Base-by-base conservation (phyloP, 2,329 filamentous ascomycete species). In the Diaporthe helianthi region DNA sequence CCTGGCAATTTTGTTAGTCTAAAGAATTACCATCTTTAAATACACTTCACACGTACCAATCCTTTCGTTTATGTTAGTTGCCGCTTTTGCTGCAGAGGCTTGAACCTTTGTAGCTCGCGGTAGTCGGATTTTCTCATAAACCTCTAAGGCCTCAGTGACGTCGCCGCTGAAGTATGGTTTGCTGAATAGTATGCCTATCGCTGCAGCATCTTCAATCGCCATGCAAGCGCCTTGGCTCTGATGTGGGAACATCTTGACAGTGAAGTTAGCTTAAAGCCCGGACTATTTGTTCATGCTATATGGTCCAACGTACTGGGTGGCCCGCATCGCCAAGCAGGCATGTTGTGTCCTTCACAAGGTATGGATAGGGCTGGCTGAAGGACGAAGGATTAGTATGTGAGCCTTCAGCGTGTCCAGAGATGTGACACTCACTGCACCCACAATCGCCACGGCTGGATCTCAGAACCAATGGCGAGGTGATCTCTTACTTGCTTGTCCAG, bases 151-250 rank as follows among this genome's bases (percentile, higher is more conserved):
- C 65, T 86, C 79, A 0, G 73, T 74, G 19, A 89, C 75, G 69
- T 87, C 79, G 4, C 85, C 85, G 8, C 75, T 72, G 70, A 86
- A 86, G 71, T 83, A 78, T 9, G 75, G 73, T 72, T 78, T 77
- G 76, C 79, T 84, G 75, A 92, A 91, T 0, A 91, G 69, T 19
- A 91, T 87, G 0, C 89, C 89, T 0, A 92, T 76, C 0, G 87
- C 87, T 0, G 86, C 89, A 0, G 88, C 87, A 70, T 91, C 89
- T 75, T 91, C 89, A 53, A 91, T 90, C 0, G 89, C 88, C 87
- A 89, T 90, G 73, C 88, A 90, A 0, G 89, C 89, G 4, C 90
- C 90, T 76, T 92, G 90, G 68, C 86, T 89, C 75, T 92, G 90
- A 74, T 92, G 85, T 1, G 89, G 89, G 85, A 91, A 87, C 87